These are phyloP conservation scores for Zea luxurians DNA, from an alignment of 176 grass and related monocot species.

Conservation along the genomic window DNA sequence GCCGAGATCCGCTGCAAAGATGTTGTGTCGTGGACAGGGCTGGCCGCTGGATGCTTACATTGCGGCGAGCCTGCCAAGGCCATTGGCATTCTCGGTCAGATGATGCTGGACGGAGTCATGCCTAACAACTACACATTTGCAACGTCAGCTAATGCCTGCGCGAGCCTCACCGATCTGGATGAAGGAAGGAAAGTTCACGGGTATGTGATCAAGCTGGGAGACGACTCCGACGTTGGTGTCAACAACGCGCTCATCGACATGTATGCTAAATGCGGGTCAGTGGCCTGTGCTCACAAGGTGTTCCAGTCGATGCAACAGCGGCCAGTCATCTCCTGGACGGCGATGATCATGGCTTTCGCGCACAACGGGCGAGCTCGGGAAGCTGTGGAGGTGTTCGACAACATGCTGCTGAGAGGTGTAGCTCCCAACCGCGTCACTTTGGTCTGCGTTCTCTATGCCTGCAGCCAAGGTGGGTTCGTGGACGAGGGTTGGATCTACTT, in stretches of 20 bases:
- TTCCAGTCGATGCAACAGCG: constrained; percentile 49
- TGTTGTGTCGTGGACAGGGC: constrained; percentile 66
- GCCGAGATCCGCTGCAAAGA: constrained; percentile 44
- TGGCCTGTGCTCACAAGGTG: constrained; percentile 31
- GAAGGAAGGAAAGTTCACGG: constrained; percentile 51
- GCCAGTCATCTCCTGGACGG: constrained; percentile 43
- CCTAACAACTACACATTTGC: constrained; percentile 63
- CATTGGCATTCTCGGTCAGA: constrained; percentile 35
- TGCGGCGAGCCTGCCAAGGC: constrained; percentile 36
- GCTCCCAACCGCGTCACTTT: constrained; percentile 51
- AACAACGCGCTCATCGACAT: constrained; percentile 62
- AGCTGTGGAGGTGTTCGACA: constrained; percentile 43
- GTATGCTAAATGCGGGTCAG: constrained; percentile 55
- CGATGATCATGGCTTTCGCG: constrained; percentile 62
- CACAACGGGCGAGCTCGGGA: constrained; percentile 42
- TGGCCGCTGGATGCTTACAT: constrained; percentile 51
- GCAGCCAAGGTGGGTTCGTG: constrained; percentile 57
- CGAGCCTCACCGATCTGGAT: constrained; percentile 22
- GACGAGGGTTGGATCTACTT: constrained; percentile 61
- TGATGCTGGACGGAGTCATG: constrained; percentile 40
- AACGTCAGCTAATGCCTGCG: constrained; percentile 40
- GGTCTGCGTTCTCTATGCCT: constrained; percentile 52
- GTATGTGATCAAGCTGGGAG: constrained; percentile 50
- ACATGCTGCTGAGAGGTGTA: constrained; percentile 44
- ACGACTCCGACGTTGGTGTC: constrained; percentile 31